A percentile compares a stretch with the other conserved stretches of the same genome.
Conservation (phyloP, 1,139 yeast genomes). For the Candida albicans region DNA sequence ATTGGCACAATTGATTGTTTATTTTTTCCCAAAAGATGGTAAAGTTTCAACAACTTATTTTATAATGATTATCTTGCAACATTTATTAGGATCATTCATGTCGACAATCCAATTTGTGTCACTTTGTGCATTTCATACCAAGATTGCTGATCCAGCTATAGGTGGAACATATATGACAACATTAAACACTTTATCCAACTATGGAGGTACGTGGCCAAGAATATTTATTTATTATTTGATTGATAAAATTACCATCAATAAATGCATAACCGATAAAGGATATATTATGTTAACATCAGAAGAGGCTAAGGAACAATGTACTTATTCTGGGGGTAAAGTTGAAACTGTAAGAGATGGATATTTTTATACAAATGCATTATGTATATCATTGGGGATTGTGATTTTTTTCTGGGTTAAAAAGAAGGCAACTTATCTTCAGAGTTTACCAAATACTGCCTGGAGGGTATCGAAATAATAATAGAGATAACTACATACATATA, state of each 20-base stretch:
- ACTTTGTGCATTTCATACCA: constrained; percentile 90
- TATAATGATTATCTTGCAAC: constrained; percentile 71
- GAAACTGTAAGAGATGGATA: constrained; percentile 72
- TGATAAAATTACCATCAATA: constrained; percentile 69
- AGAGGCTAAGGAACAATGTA: constrained; percentile 50
- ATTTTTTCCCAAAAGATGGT: constrained; percentile 64
- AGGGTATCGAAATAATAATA: constrained; percentile 38
- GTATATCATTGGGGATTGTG: constrained; percentile 66
- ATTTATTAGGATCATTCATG: constrained; percentile 86
- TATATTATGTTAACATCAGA: constrained; percentile 22
- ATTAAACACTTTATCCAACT: constrained; percentile 82
- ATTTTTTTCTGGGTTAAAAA: constrained; percentile 70
- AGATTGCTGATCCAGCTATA: constrained; percentile 90
- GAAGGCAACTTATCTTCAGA: constrained; percentile 58
- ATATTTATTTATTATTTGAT: constrained; percentile 74
- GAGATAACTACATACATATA: not conserved
- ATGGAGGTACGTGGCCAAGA: constrained; percentile 98
- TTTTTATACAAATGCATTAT: constrained; percentile 70
- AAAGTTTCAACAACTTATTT: constrained; percentile 53
- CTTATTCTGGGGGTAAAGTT: constrained; percentile 55
- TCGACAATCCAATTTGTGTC: constrained; percentile 94
- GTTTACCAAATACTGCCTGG: constrained; percentile 69
- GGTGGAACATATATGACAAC: constrained; percentile 99
- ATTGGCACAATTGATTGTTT: constrained; percentile 73
- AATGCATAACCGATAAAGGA: constrained; percentile 38